Evolutionary conservation across 306 rosid species (phyloP), one percentile per base, ranked within the genome.

Genomic region (Trifolium dubium): DNA sequence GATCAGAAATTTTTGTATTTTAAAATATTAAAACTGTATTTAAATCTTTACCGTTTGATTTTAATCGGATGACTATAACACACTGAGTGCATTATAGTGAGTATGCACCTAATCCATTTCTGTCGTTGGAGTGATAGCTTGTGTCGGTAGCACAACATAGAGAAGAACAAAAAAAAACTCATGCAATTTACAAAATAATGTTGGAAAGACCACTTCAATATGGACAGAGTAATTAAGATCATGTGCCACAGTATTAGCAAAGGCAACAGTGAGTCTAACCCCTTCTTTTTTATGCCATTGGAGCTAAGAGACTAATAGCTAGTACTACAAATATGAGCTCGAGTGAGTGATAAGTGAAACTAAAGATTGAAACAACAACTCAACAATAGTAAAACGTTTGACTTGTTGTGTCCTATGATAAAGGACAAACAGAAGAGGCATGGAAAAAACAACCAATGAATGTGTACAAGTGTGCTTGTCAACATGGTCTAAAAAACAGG

Each of bases 311-410:
- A 70, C 67, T 17, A 51, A 28, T 49, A 58, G 17, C 13, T 30
- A 40, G 40, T 55, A 35, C 4, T 44, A 73, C 6, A 63, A 19
- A 63, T 69, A 75, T 18, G 78, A 75, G 17, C 1, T 37, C 40
- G 5, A 55, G 17, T 49, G 5, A 55, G 17, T 49, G 81, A 90
- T 90, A 86, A 85, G 88, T 67, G 90, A 80, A 83, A 83, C 77
- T 56, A 63, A 76, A 82, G 83, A 86, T 82, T 69, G 76, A 83
- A 78, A 79, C 82, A 61, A 23, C 12, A 80, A 78, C 39, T 23
- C 23, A 23, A 35, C 6, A 34, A 34, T 75, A 83, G 82, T 59
- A 53, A 66, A 70, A 76, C n/a, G 19, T 59, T 63, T 80, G 69
- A 69, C 86, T 76, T 50, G 4, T 61, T 81, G 77, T 75, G 77